Evolutionary conservation across 345 rosid genomes (phyloP).

Genomic region (Brassica incana): DNA sequence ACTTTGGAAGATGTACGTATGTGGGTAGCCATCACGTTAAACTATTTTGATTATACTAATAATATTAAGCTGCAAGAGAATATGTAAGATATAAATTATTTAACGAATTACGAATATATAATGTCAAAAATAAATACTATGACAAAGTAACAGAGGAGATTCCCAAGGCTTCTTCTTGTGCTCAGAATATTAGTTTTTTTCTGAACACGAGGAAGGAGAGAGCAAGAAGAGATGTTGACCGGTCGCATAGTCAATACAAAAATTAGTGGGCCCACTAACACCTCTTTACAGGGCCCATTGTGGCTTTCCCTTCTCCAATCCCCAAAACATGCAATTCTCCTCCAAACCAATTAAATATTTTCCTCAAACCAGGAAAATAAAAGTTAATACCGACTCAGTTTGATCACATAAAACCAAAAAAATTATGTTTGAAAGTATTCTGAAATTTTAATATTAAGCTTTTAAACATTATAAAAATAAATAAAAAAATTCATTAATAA

Average conservation of each 20-base stretch:
- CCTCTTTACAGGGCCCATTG: constrained; percentile 35
- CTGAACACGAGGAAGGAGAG: constrained; percentile 27
- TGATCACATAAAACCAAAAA: not conserved
- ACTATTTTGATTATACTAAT: not conserved
- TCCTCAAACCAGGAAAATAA: not conserved
- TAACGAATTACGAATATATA: not conserved
- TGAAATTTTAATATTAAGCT: not conserved
- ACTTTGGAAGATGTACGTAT: constrained; percentile 9
- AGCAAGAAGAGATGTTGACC: constrained; percentile 48
- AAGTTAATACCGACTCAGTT: not conserved
- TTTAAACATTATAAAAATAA: not conserved
- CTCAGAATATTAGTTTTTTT: not conserved
- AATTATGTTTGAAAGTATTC: not conserved
- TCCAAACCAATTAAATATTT: not conserved
- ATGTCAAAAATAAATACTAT: not conserved
- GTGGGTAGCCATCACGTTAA: constrained; percentile 20
- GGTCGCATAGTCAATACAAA: constrained; percentile 42
- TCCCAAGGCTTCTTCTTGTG: not conserved
- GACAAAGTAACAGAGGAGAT: constrained; percentile 2
- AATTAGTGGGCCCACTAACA: constrained; percentile 27
- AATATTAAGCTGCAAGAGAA: constrained; percentile 11
- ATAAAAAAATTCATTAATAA: too few species aligned
- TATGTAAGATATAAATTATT: not conserved
- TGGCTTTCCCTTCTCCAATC: constrained; percentile 31
- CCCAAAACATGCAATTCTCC: constrained; percentile 31